Percentiles rank a stretch among this genome's conserved stretches.
phyloP scores from a whole-genome alignment of 345 rosid genomes.

The Aethionema arabicum region DNA sequence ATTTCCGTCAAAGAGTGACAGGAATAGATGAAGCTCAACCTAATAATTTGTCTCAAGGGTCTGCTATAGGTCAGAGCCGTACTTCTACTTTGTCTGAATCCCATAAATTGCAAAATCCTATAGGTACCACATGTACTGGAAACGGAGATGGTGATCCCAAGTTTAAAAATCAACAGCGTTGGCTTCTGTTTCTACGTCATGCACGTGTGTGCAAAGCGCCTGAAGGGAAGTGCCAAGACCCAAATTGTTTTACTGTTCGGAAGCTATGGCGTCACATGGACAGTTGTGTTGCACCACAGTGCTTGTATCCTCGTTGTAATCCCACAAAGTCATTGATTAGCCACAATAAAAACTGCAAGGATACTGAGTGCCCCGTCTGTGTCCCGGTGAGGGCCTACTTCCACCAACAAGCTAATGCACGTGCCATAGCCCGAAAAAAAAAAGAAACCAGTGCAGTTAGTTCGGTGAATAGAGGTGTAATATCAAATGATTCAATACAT shows the following conservation, averaged over 20 bases:
- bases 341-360: conserved; percentile 68
- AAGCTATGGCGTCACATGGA: conserved; percentile 79
- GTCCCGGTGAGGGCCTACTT: conserved; percentile 64
- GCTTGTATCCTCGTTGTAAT: conserved; percentile 75
- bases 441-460: conserved; percentile 42
- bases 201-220: conserved; percentile 78
- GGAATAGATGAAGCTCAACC: conserved; percentile 77
- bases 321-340: conserved; percentile 61
- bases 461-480: conserved; percentile 40
- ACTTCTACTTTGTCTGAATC: conserved; percentile 49
- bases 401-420: conserved; percentile 52
- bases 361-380: conserved; percentile 81
- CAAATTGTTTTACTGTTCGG: conserved; percentile 60
- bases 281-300: conserved; percentile 52
- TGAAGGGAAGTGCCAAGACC: conserved; percentile 75
- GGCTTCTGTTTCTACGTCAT: conserved; percentile 90
- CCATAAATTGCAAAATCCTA: conserved; percentile 44
- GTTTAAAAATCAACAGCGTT: conserved; percentile 67
- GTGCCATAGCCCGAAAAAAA: conserved; percentile 43
- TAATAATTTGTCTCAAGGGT: conserved; percentile 64
- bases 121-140: conserved; percentile 46
- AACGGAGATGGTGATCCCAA: conserved; percentile 55
- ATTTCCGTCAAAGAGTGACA: conserved; percentile 69
- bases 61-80: conserved; percentile 45
- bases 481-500: conserved; percentile 47